A percentile compares a stretch with the other conserved stretches of the same genome.
phyloP scores from a whole-genome alignment of 306 rosid genomes.

The Glycine latifolia region DNA sequence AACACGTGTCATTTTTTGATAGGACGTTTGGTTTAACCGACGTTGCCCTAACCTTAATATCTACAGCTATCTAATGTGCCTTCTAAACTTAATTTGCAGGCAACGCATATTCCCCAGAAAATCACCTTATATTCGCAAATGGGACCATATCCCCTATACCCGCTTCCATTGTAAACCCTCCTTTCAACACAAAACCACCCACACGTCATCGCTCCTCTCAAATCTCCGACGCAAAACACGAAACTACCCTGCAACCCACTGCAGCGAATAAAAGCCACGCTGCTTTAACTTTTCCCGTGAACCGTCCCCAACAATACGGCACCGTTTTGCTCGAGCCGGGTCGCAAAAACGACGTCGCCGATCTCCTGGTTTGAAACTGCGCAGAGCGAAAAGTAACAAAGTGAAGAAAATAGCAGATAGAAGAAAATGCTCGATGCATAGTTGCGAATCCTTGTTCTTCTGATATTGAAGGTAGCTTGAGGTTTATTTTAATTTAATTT shows the following conservation, averaged over 20 bases:
- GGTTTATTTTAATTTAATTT: neutral
- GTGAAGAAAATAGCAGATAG: too few species aligned
- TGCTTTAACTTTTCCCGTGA: neutral
- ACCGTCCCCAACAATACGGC: conserved; percentile 12
- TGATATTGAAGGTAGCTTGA: neutral
- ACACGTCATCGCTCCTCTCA: too few species aligned
- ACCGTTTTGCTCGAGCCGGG: conserved; percentile 8
- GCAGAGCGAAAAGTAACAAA: too few species aligned
- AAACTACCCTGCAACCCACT: conserved; percentile 19
- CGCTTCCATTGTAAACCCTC: neutral
- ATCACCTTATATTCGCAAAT: conserved; percentile 20
- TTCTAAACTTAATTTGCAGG: conserved; percentile 5
- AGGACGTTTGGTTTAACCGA: conserved; percentile 32
- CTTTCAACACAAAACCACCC: neutral
- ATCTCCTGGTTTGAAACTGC: too few species aligned
- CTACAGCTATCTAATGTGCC: conserved; percentile 26
- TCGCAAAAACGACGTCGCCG: conserved; percentile 51
- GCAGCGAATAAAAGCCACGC: neutral
- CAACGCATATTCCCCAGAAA: conserved; percentile 46
- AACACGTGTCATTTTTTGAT: neutral
- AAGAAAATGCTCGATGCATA: neutral
- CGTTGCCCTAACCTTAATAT: conserved; percentile 40
- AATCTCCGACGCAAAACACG: neutral
- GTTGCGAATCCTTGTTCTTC: neutral
- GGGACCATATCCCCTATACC: neutral